Evolutionary conservation across 176 grass and related monocot genomes (phyloP).

Genomic region (Avena insularis): DNA sequence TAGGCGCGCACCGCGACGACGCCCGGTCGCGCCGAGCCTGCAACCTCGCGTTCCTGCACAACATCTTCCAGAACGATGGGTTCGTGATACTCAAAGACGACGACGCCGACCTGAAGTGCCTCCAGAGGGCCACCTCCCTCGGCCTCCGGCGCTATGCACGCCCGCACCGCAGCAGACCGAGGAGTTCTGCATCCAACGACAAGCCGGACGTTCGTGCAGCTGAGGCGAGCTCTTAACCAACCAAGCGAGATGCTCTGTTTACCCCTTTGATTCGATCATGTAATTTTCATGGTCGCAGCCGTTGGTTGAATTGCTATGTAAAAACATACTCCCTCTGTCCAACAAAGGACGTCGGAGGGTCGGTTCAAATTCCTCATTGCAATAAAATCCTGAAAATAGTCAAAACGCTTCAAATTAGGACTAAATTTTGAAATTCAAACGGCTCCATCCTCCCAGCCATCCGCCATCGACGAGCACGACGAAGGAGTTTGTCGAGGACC

Average conservation of each 20-base stretch:
- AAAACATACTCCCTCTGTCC: not conserved
- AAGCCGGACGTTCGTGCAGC: not conserved
- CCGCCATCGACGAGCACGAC: no score
- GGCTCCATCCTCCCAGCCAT: no score
- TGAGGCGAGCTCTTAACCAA: not conserved
- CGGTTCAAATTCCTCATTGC: no score
- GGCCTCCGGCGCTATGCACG: not conserved
- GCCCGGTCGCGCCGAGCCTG: not conserved
- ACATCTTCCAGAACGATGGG: conserved; percentile 2
- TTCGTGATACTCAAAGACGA: not conserved
- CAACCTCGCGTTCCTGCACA: not conserved
- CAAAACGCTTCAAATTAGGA: no score
- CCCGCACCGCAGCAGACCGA: not conserved
- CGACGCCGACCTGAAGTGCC: not conserved
- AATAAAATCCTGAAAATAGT: no score
- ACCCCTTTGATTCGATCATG: not conserved
- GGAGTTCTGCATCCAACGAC: not conserved
- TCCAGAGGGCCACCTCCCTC: not conserved
- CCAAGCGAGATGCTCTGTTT: not conserved
- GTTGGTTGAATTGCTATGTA: not conserved
- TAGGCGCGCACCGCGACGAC: not conserved
- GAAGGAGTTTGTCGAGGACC: no score
- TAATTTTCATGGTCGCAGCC: not conserved
- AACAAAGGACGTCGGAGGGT: no score
- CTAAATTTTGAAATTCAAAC: no score